Evolutionary conservation across 2,329 filamentous ascomycete species (phyloP).

Genomic region (Sordariomycetes sp.): DNA sequence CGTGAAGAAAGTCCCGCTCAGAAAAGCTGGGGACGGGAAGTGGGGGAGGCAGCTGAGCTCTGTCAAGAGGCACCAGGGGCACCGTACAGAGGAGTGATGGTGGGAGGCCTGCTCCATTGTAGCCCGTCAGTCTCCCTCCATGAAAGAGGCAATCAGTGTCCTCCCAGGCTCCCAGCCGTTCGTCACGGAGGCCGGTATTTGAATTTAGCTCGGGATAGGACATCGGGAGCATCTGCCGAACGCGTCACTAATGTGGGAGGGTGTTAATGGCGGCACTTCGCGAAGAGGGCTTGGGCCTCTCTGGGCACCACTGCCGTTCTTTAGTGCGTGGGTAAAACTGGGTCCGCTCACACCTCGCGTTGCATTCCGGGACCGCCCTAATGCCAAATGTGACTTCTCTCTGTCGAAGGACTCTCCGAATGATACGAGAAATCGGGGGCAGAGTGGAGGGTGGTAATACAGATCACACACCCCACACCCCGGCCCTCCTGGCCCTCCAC

Average conservation of each 20-base stretch:
- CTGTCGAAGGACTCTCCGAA: neutral
- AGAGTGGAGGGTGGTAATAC: neutral
- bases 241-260: neutral
- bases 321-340: neutral
- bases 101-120: neutral
- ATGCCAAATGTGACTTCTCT: neutral
- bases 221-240: neutral
- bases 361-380: neutral
- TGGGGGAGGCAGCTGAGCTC: no score
- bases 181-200: neutral
- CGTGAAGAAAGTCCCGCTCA: neutral
- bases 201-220: neutral
- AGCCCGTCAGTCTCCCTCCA: neutral
- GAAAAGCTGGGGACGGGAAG: no score
- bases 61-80: no score
- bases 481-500: neutral
- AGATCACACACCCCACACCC: neutral
- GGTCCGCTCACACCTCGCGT: neutral
- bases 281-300: neutral
- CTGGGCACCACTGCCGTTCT: neutral
- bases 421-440: neutral
- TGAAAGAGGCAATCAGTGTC: neutral
- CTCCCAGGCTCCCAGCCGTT: neutral
- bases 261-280: neutral
- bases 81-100: neutral